Base-by-base conservation (phyloP, 139 green algal species). In the Klebsormidium nitens region DNA sequence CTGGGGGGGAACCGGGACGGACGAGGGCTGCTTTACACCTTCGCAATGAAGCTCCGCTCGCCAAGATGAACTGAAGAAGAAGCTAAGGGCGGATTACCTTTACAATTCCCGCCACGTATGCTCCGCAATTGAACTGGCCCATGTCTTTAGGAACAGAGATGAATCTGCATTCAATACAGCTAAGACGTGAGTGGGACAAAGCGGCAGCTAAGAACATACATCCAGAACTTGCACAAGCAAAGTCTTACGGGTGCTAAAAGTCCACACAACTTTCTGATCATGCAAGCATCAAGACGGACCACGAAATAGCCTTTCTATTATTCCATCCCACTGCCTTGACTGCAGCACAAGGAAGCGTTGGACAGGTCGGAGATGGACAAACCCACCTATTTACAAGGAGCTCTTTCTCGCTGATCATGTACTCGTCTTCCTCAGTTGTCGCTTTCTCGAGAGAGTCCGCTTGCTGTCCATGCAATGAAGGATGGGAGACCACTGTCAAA, bases 381-480 rank as follows among this genome's bases (percentile, higher is more conserved):
- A 23, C 39, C 40, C 40, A 80, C 72, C 81, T 86, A 58, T 84
- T 91, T 8, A 97, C 68, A 17, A 90, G 83, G 35, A 96, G 81
- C 65, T 97, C 89, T 44, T 81, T 78, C 81, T 98, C 93, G 42
- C 73, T 91, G 73, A 98, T 96, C 88, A 96, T 95, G 82, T 95
- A 97, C 80, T 97, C 91, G 73, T 97, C 90, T 58, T 96, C 91
- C 1, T 87, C 87, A 80, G 92, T 81, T 6, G 74, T 96, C 61
- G 84, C 88, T 76, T 97, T 92, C 83, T 98, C 90, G 66, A 98
- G 78, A 69, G 95, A 91, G n/a, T 93, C 85, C 3, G 93, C 93
- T 17, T 83, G 38, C 62, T 78, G 47, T n/a, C n/a, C n/a, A n/a
- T n/a, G n/a, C n/a, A n/a, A n/a, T n/a, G n/a, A n/a, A n/a, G n/a